phyloP scores from a whole-genome alignment of 768 basidiomycete species.

The Lyophyllum decastes region DNA sequence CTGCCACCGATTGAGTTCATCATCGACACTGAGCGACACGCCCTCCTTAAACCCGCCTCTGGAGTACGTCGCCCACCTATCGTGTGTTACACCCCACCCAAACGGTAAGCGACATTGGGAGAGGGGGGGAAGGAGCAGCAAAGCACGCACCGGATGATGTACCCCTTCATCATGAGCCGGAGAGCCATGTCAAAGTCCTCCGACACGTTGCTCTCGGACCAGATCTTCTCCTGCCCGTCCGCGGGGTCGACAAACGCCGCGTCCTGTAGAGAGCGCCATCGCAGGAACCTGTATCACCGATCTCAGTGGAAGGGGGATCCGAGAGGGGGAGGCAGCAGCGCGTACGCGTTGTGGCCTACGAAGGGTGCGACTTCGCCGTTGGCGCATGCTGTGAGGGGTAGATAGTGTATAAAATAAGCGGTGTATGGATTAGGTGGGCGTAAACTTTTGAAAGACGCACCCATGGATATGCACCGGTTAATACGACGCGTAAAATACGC shows the following conservation, averaged over 20 bases:
- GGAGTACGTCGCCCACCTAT: slow-evolving; percentile 81
- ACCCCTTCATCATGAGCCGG: slow-evolving; percentile 60
- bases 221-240: slow-evolving; percentile 71
- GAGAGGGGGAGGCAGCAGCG: background rate
- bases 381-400: slow-evolving; percentile 55
- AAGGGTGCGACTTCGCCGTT: slow-evolving; percentile 85
- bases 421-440: too few relatives aligned
- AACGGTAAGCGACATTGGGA: too few relatives aligned
- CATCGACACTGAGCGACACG: slow-evolving; percentile 84
- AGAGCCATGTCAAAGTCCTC: slow-evolving; percentile 86
- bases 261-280: slow-evolving; percentile 87
- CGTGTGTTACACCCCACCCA: too few relatives aligned
- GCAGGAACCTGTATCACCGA: slow-evolving; percentile 54
- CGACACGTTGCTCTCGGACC: slow-evolving; percentile 76
- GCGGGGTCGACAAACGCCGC: slow-evolving; percentile 70
- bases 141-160: slow-evolving; percentile 55
- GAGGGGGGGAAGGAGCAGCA: background rate
- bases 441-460: slow-evolving; percentile 52
- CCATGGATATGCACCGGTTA: slow-evolving; percentile 74
- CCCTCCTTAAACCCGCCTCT: slow-evolving; percentile 90
- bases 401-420: background rate
- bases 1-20: slow-evolving; percentile 90
- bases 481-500: slow-evolving; percentile 83
- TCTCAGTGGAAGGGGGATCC: background rate
- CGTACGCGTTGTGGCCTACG: slow-evolving; percentile 77